Evolutionary conservation across 1,284 basidiomycete genomes (phyloP), one percentile per base, ranked within the genome.

Genomic region (Vanrija humicola): DNA sequence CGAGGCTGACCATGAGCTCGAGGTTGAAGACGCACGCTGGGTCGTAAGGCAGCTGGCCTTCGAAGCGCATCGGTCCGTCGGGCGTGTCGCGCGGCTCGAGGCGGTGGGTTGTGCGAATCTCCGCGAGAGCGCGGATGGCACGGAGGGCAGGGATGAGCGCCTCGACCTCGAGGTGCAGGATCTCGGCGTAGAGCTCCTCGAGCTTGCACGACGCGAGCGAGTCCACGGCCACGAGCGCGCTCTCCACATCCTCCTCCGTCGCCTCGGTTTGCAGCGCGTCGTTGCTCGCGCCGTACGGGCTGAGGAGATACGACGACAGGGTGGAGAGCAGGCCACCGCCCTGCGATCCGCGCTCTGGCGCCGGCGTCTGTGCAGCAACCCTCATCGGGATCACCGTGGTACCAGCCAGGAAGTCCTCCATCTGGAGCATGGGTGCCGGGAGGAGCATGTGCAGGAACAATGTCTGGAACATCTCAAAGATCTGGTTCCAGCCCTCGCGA

Each of bases 401-500:
- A 8, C 89, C 89, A 25, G 90, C 90, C 15, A 96, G 80, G 77
- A 98, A 98, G 72, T 98, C 95, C 70, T 94, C 91, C 89, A 97
- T 94, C 69, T 90, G 87, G n/a, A 94, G 79, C 86, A 98, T 89
- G 50, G 85, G 81, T 5, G 81, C 83, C 0, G 93, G 94, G 21
- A 99, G 79, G 26, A 98, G 81, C 4, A 92, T 94, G 72, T 97
- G 89, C 43, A 95, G 78, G 77, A 98, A 98, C 23, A 99, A 80
- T 38, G 93, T 97, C 69, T 95, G 89, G 77, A 97, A 93, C 85
- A 98, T 97, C 74, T 97, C 94, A 67, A 98, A 97, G 55, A 99
- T 91, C 86, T 92, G 70, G 3, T 83, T 85, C 96, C 96, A 99
- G 16, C 95, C 93, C 71, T 92, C 88, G 38, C 93, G 84, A 52